Evolutionary conservation across 176 grass and related monocot genomes (phyloP), one percentile per base, ranked within the genome.

Genomic region (Miscanthus lutarioriparius): DNA sequence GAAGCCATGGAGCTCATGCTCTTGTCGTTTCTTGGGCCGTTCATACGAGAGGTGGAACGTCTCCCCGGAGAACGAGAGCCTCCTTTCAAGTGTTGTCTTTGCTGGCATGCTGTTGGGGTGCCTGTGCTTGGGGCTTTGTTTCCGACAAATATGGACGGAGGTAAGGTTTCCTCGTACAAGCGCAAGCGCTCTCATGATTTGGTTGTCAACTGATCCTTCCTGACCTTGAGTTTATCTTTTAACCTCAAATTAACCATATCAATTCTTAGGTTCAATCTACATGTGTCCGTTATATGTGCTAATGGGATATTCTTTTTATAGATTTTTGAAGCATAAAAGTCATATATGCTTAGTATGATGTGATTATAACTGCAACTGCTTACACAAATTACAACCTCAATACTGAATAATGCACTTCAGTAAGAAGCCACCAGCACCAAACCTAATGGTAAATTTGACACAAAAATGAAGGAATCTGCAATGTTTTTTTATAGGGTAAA

Each of bases 1-100:
- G 90, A 97, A 76, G 71, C 95, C 64, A 94, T 97, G 95, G 92
- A 97, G 81, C 19, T 97, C 32, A 97, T 94, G 90, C 86, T 97
- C 1, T 75, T 97, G 70, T 97, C 95, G 1, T 97, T 97, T 91
- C 75, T 97, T 28, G 95, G 92, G 13, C 92, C 95, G 41, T 76
- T 86, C 54, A 63, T 94, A 53, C 65, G 85, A 64, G 63, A 83
- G 26, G 67, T 97, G 95, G 95, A 83, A 85, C 2, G 51, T 97
- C 58, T 91, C 95, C 81, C 33, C 79, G 4, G 39, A 81, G 62
- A 67, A 91, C 61, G 92, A 94, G 77, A 91, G n/a, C n/a, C n/a
- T n/a, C n/a, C n/a, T n/a, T n/a, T n/a, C n/a, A n/a, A n/a, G n/a
- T n/a, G n/a, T n/a, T n/a, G n/a, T n/a, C n/a, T n/a, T n/a, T n/a